These are phyloP conservation scores for Lactarius trivialis DNA, from an alignment of 768 basidiomycete species.

Conservation along the genomic window DNA sequence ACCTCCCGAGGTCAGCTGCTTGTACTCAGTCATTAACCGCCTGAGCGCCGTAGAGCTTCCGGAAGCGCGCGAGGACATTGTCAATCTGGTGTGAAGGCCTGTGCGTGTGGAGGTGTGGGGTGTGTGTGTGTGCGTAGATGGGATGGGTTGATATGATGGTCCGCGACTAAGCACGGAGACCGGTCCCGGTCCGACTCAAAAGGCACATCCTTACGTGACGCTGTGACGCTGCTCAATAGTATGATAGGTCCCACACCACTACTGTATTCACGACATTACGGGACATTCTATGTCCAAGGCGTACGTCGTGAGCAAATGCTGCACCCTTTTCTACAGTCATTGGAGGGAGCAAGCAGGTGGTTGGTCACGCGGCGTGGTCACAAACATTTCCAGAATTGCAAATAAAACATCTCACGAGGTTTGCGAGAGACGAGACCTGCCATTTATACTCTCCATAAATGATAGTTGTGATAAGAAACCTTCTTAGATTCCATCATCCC, in stretches of 20 bases:
- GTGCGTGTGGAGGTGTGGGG: background rate
- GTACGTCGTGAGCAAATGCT: background rate
- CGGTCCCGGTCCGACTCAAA: conserved; percentile 4
- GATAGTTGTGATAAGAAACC: background rate
- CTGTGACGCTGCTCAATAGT: too few species aligned
- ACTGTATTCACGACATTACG: too few species aligned
- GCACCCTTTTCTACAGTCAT: background rate
- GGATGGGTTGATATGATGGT: background rate
- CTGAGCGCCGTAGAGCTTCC: conserved; percentile 67
- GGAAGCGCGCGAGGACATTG: conserved; percentile 50
- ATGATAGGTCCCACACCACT: too few species aligned
- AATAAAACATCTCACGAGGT: background rate
- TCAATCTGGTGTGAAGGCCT: background rate
- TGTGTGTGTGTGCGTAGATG: background rate
- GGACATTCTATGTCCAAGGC: background rate
- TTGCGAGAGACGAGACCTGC: background rate
- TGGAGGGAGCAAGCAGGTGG: background rate
- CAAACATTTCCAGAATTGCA: background rate
- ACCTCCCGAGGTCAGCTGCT: conserved; percentile 78
- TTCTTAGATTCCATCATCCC: background rate
- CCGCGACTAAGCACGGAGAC: background rate
- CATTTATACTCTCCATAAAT: background rate
- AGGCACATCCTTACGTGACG: too few species aligned
- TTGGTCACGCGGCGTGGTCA: background rate
- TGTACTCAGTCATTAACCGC: conserved; percentile 90